Conservation (phyloP, 495 filamentous ascomycete genomes). For the Collariella sp. region DNA sequence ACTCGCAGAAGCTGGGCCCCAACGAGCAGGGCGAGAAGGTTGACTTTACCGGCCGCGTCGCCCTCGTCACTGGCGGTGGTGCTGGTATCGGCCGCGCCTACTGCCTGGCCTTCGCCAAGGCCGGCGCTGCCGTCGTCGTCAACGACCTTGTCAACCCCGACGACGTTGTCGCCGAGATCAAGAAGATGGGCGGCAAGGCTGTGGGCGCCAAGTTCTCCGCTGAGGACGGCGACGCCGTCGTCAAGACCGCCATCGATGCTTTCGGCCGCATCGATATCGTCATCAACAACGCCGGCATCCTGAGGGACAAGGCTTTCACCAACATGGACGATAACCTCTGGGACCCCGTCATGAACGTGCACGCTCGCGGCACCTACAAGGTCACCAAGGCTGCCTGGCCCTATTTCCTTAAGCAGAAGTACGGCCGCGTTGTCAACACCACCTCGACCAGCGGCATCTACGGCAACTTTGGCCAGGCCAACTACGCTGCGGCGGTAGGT, state of each 20-base stretch:
- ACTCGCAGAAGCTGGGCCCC: slow-evolving; percentile 68
- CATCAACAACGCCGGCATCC: slow-evolving; percentile 95
- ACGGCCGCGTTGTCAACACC: slow-evolving; percentile 93
- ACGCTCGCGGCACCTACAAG: slow-evolving; percentile 93
- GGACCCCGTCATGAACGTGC: slow-evolving; percentile 87
- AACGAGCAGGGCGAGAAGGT: slow-evolving; percentile 69
- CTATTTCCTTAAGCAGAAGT: slow-evolving; percentile 97
- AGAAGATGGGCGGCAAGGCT: slow-evolving; percentile 80
- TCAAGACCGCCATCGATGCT: slow-evolving; percentile 87
- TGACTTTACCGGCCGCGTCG: slow-evolving; percentile 85
- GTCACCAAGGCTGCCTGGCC: slow-evolving; percentile 97
- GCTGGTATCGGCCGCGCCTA: slow-evolving; percentile 90
- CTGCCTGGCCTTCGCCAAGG: slow-evolving; percentile 81
- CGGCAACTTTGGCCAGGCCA: slow-evolving; percentile 97
- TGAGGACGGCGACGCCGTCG: slow-evolving; percentile 86
- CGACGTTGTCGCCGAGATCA: slow-evolving; percentile 82
- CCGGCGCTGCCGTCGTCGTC: slow-evolving; percentile 84
- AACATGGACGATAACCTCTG: slow-evolving; percentile 96
- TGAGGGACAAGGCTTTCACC: slow-evolving; percentile 93
- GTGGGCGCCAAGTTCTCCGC: slow-evolving; percentile 89
- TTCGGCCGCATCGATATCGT: slow-evolving; percentile 91
- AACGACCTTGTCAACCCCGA: slow-evolving; percentile 96
- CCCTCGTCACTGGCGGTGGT: slow-evolving; percentile 86
- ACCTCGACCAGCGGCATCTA: slow-evolving; percentile 96
- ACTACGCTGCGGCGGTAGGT: slow-evolving; percentile 85